phyloP scores from a whole-genome alignment of 805 yeast genomes.

The Brettanomyces naardenensis region DNA sequence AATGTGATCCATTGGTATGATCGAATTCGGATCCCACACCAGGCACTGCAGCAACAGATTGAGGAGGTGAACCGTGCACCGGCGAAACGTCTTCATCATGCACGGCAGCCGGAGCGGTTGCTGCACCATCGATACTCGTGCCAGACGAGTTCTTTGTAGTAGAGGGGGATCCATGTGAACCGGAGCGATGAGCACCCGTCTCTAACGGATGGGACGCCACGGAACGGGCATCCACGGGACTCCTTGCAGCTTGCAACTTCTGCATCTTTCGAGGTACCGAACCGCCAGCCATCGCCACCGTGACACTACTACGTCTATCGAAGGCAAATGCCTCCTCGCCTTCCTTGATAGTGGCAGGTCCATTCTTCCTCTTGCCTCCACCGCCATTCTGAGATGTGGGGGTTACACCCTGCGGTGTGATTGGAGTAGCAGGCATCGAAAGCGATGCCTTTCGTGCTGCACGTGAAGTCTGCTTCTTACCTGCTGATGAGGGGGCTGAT shows the following conservation, averaged over 20 bases:
- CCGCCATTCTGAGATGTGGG: slow-evolving; percentile 18
- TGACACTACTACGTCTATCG: background rate
- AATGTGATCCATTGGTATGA: slow-evolving; percentile 6
- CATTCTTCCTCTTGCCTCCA: slow-evolving; percentile 3
- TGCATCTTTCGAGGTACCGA: no score
- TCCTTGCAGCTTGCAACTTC: no score
- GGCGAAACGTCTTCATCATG: no score
- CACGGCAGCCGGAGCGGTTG: no score
- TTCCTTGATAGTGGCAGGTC: slow-evolving; percentile 9
- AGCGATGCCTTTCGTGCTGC: slow-evolving; percentile 18
- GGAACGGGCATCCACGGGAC: no score
- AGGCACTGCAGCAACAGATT: background rate
- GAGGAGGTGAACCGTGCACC: no score
- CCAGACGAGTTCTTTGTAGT: no score
- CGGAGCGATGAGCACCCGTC: no score
- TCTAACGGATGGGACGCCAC: no score
- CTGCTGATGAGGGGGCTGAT: slow-evolving; percentile 3
- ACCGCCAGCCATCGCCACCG: background rate
- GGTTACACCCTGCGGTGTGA: slow-evolving; percentile 24
- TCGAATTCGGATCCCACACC: slow-evolving; percentile 8
- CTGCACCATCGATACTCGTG: no score
- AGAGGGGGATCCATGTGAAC: no score
- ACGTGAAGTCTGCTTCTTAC: slow-evolving; percentile 12
- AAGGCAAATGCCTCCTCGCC: slow-evolving; percentile 5
- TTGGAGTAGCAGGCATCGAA: slow-evolving; percentile 28